These are phyloP conservation scores for Sextonia rubra DNA, from an alignment of 164 flowering plant species.

Conservation along the genomic window DNA sequence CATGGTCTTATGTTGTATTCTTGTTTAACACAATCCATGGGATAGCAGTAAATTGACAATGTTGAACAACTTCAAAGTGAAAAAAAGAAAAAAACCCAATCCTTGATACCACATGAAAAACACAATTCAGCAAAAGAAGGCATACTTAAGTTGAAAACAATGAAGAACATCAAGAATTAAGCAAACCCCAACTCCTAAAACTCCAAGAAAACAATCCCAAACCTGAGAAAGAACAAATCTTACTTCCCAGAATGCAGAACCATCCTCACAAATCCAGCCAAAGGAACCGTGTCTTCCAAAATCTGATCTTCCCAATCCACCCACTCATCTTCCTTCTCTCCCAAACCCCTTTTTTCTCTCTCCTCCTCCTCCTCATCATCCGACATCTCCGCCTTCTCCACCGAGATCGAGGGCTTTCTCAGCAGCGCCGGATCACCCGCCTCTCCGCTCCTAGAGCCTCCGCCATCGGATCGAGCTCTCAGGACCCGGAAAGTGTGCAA, in stretches of 20 bases:
- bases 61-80: too few species aligned
- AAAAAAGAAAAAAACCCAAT: too few species aligned
- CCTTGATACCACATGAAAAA: too few species aligned
- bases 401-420: slow-evolving; percentile 41
- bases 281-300: slow-evolving; percentile 90
- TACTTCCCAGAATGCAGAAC: slow-evolving; percentile 89
- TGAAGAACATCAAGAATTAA: too few species aligned
- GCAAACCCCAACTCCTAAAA: too few species aligned
- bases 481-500: slow-evolving; percentile 22
- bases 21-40: too few species aligned
- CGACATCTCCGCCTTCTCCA: slow-evolving; percentile 6
- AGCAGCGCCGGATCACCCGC: slow-evolving; percentile 37
- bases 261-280: slow-evolving; percentile 88
- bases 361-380: slow-evolving; percentile 1
- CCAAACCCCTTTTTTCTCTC: background rate
- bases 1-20: too few species aligned
- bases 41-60: too few species aligned
- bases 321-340: slow-evolving; percentile 31
- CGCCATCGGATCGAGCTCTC: slow-evolving; percentile 25
- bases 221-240: slow-evolving; percentile 9
- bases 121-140: too few species aligned
- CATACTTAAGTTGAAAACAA: too few species aligned
- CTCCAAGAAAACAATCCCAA: background rate
- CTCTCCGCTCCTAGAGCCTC: slow-evolving; percentile 22
- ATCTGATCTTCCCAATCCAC: slow-evolving; percentile 88